Evolutionary conservation across 345 rosid species (phyloP).

Genomic region (Leavenworthia alabamica): DNA sequence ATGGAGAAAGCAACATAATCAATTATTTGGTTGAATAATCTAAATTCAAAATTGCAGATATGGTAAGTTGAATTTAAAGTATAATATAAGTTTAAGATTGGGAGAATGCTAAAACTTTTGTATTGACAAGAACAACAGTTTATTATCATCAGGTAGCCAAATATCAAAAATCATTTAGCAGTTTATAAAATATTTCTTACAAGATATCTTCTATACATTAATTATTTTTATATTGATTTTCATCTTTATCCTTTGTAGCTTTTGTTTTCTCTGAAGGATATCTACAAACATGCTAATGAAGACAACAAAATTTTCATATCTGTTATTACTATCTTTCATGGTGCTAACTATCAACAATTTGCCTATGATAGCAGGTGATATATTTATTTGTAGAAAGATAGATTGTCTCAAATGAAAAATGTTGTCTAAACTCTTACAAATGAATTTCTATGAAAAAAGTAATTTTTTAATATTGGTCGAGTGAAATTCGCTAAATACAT

Average conservation of each 20-base stretch:
- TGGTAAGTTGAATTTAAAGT: background rate
- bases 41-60: background rate
- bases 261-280: background rate
- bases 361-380: constrained; percentile 2
- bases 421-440: no score
- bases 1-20: background rate
- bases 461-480: background rate
- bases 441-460: background rate
- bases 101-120: background rate
- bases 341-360: background rate
- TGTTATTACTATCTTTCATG: background rate
- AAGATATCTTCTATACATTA: background rate
- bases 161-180: background rate
- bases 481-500: background rate
- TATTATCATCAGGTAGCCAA: background rate
- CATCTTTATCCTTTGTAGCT: background rate
- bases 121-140: background rate
- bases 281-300: background rate
- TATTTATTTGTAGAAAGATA: background rate
- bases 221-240: background rate
- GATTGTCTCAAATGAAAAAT: background rate
- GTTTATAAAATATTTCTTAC: background rate
- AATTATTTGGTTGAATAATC: background rate
- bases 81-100: no score
- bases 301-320: background rate